Percentiles rank a stretch among this genome's conserved stretches.
phyloP scores from a whole-genome alignment of 2,329 filamentous ascomycete genomes.

The Fusarium sp. region DNA sequence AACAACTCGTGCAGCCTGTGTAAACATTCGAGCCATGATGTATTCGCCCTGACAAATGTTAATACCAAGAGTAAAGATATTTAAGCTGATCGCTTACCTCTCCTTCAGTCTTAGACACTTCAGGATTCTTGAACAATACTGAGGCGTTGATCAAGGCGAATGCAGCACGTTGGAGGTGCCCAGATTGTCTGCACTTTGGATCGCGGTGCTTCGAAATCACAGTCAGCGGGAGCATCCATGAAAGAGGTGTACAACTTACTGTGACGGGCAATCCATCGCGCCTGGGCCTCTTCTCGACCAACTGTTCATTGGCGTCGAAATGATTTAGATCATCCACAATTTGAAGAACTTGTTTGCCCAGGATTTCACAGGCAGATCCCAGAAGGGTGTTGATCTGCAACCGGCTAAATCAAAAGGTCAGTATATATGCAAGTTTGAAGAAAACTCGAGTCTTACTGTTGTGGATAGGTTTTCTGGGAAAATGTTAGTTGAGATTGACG shows the following conservation, averaged over 20 bases:
- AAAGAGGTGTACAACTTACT: background rate
- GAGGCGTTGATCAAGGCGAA: background rate
- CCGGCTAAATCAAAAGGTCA: background rate
- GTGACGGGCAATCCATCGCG: background rate
- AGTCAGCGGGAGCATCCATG: background rate
- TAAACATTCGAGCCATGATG: background rate
- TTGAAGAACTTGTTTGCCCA: background rate
- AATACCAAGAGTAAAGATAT: background rate
- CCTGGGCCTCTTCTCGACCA: background rate
- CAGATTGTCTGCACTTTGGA: background rate
- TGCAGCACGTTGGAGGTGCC: background rate
- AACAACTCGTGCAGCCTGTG: background rate
- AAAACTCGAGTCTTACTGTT: background rate
- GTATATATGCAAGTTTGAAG: background rate
- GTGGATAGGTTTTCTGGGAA: background rate
- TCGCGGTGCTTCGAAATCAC: background rate
- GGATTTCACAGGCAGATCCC: fast-evolving
- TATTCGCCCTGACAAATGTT: background rate
- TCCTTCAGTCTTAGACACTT: background rate
- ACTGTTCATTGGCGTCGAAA: background rate
- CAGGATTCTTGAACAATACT: background rate
- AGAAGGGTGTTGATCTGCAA: fast-evolving
- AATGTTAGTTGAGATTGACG: background rate
- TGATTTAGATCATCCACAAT: background rate
- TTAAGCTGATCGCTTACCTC: background rate